A percentile compares a stretch with the other conserved stretches of the same genome.
Evolutionary conservation across 306 rosid genomes (phyloP).

Genomic region (Ziziphus jujuba): DNA sequence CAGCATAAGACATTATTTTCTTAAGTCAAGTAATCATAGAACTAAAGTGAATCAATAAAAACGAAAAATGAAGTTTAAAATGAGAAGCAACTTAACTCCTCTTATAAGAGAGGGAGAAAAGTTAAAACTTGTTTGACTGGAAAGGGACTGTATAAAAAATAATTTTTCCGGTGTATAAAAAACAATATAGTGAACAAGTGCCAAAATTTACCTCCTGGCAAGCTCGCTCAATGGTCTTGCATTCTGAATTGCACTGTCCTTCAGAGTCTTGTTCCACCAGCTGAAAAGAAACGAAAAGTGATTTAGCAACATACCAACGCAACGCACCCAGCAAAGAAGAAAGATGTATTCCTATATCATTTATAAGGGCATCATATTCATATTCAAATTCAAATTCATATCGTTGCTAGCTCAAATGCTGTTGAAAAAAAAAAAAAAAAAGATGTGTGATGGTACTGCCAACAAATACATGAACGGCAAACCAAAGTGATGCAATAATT

Average conservation of each 20-base stretch:
- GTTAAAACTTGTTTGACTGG: background rate
- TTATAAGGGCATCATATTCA: no score
- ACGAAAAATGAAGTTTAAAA: background rate
- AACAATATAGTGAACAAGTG: background rate
- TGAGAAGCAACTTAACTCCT: background rate
- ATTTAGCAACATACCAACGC: constrained; percentile 1
- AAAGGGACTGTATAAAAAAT: background rate
- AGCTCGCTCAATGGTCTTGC: constrained; percentile 92
- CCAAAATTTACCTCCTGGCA: constrained; percentile 66
- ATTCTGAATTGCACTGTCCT: constrained; percentile 97
- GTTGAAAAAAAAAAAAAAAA: no score
- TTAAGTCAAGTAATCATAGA: background rate
- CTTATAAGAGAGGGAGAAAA: background rate
- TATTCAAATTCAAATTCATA: no score
- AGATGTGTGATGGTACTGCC: no score
- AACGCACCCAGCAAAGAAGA: background rate
- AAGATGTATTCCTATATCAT: no score
- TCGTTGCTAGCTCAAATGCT: no score
- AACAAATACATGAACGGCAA: no score
- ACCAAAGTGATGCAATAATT: no score
- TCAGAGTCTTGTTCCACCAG: constrained; percentile 86
- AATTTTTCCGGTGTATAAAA: background rate
- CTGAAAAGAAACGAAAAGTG: constrained; percentile 39
- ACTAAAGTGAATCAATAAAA: background rate
- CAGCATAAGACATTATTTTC: background rate